phyloP scores from a whole-genome alignment of 169 alveolate genomes.

The Prorocentrum cordatum region DNA sequence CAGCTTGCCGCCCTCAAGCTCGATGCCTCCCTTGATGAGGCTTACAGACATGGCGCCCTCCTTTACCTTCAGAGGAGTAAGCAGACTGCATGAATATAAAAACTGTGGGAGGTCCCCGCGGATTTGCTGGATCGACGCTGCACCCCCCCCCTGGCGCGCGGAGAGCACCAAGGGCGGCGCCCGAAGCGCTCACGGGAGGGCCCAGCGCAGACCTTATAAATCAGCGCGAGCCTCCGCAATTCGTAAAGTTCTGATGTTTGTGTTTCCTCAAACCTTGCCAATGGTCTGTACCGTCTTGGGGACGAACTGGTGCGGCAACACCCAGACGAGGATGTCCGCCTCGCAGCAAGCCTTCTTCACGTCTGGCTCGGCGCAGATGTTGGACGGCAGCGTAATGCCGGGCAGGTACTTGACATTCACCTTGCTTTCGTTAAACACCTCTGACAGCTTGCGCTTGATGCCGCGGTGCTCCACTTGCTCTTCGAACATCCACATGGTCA shows the following conservation, averaged over 20 bases:
- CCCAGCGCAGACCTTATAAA: too few species aligned
- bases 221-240: neutral
- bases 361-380: conserved; percentile 38
- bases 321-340: conserved; percentile 61
- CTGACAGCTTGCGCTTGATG: conserved; percentile 55
- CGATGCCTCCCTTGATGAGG: conserved; percentile 67
- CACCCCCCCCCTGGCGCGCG: too few species aligned
- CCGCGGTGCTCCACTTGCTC: conserved; percentile 55
- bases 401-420: conserved; percentile 63
- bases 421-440: conserved; percentile 62
- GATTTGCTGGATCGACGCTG: too few species aligned
- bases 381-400: conserved; percentile 34
- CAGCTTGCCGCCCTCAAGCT: conserved; percentile 54
- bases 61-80: too few species aligned
- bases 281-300: conserved; percentile 35
- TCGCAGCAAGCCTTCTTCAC: conserved; percentile 7
- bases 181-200: too few species aligned
- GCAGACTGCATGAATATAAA: too few species aligned
- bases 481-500: conserved; percentile 62
- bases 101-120: too few species aligned
- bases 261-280: neutral
- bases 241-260: neutral
- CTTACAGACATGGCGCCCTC: too few species aligned
- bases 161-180: too few species aligned
- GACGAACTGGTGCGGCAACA: conserved; percentile 58